These are phyloP conservation scores for Lactarius hatsudake DNA, from an alignment of 768 basidiomycete genomes.

Conservation along the genomic window DNA sequence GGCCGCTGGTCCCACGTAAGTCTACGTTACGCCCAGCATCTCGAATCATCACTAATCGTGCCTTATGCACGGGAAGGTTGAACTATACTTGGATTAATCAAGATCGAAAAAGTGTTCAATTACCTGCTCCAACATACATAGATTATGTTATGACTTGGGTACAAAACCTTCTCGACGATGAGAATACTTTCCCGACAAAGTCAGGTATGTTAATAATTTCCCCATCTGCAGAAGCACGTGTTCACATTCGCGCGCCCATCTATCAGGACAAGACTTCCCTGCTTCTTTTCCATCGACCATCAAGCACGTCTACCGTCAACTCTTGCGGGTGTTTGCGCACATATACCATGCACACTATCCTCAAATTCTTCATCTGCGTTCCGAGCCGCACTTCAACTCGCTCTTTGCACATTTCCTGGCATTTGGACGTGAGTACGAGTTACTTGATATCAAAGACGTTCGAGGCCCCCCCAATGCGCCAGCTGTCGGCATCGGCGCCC, in stretches of 20 bases:
- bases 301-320: conserved; percentile 94
- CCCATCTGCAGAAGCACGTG: background rate
- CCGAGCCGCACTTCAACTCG: conserved; percentile 95
- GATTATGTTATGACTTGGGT: conserved; percentile 98
- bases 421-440: conserved; percentile 90
- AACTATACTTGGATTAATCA: conserved; percentile 96
- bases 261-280: conserved; percentile 80
- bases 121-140: conserved; percentile 94
- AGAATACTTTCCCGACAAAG: conserved; percentile 92
- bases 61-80: conserved; percentile 46
- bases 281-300: conserved; percentile 84
- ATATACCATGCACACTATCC: conserved; percentile 94
- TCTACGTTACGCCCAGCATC: background rate
- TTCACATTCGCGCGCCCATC: background rate
- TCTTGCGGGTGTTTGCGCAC: conserved; percentile 95
- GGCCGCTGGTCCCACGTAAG: conserved; percentile 84
- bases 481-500: conserved; percentile 64
- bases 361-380: conserved; percentile 87
- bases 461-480: conserved; percentile 58
- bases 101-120: conserved; percentile 79
- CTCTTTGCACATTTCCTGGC: conserved; percentile 97
- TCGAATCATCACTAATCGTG: background rate
- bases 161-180: conserved; percentile 92
- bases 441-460: conserved; percentile 87
- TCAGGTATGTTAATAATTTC: conserved; percentile 55